Evolutionary conservation across 768 basidiomycete genomes (phyloP).

Genomic region (Mycena polygramma): DNA sequence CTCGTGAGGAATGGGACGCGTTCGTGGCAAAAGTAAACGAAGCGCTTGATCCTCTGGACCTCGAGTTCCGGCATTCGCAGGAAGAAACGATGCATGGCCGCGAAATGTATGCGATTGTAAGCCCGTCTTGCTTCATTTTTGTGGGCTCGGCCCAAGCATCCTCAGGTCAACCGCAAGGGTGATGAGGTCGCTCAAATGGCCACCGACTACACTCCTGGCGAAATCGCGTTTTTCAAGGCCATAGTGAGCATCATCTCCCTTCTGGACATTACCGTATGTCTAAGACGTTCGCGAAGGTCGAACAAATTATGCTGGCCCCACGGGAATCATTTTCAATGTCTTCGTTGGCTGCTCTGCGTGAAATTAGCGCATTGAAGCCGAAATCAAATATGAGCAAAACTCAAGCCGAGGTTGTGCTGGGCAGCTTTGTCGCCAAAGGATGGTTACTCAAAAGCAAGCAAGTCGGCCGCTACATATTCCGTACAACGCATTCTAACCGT

Average conservation of each 20-base stretch:
- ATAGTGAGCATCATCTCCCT: conserved; percentile 65
- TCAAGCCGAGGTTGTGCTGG: conserved; percentile 78
- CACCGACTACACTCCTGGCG: conserved; percentile 82
- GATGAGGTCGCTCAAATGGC: conserved; percentile 89
- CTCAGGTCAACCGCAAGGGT: conserved; percentile 84
- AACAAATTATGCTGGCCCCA: conserved; percentile 89
- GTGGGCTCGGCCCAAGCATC: neutral
- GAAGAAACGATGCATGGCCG: conserved; percentile 73
- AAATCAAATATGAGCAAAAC: conserved; percentile 77
- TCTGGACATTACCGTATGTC: neutral
- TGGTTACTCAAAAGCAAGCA: conserved; percentile 84
- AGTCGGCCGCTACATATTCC: conserved; percentile 43
- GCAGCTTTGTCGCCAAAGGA: conserved; percentile 87
- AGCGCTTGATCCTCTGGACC: conserved; percentile 75
- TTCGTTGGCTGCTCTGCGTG: conserved; percentile 81
- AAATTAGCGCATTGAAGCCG: conserved; percentile 69
- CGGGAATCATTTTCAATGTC: conserved; percentile 81
- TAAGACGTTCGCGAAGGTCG: conserved; percentile 65
- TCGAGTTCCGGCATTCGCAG: conserved; percentile 74
- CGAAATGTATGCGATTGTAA: conserved; percentile 78
- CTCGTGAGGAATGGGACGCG: conserved; percentile 65
- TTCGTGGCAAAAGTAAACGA: conserved; percentile 74
- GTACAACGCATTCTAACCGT: neutral
- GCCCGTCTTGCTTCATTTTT: conserved; percentile 41
- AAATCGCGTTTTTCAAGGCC: conserved; percentile 89